Evolutionary conservation across 2,329 filamentous ascomycete species (phyloP).

Genomic region (Pseudogymnoascus verrucosus): DNA sequence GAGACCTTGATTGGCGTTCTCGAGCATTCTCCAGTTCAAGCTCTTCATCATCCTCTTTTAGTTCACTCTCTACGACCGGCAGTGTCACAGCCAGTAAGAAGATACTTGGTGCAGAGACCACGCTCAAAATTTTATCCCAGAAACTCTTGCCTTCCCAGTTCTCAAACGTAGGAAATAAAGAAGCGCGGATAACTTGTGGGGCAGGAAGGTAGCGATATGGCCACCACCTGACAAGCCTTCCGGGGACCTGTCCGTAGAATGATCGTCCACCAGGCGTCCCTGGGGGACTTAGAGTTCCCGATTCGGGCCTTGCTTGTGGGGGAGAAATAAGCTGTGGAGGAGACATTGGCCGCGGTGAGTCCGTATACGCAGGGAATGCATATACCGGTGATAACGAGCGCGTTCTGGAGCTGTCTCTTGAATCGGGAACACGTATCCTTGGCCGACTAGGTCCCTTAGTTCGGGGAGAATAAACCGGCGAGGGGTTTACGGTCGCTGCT

Average conservation of each 20-base stretch:
- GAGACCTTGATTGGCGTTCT: not conserved
- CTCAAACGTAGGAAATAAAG: constrained; percentile 79
- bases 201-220: constrained; percentile 66
- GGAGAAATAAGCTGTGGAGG: not conserved
- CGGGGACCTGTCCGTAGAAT: constrained; percentile 12
- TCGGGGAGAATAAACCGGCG: constrained; percentile 15
- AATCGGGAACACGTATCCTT: constrained; percentile 24
- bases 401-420: constrained; percentile 23
- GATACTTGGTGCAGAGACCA: constrained; percentile 82
- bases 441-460: constrained; percentile 17
- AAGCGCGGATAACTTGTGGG: constrained; percentile 61
- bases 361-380: constrained; percentile 27
- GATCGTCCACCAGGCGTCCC: constrained; percentile 17
- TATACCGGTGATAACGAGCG: constrained; percentile 22
- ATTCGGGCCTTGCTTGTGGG: not conserved
- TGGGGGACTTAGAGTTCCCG: not conserved
- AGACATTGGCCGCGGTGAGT: constrained; percentile 26
- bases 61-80: constrained; percentile 74
- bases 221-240: constrained; percentile 62
- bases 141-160: constrained; percentile 74
- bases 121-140: constrained; percentile 75
- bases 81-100: constrained; percentile 84
- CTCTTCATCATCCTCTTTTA: constrained; percentile 39
- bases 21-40: not conserved
- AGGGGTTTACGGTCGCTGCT: not conserved